Evolutionary conservation across 2,329 filamentous ascomycete genomes (phyloP).

Genomic region (Tolypocladium guangdongense): DNA sequence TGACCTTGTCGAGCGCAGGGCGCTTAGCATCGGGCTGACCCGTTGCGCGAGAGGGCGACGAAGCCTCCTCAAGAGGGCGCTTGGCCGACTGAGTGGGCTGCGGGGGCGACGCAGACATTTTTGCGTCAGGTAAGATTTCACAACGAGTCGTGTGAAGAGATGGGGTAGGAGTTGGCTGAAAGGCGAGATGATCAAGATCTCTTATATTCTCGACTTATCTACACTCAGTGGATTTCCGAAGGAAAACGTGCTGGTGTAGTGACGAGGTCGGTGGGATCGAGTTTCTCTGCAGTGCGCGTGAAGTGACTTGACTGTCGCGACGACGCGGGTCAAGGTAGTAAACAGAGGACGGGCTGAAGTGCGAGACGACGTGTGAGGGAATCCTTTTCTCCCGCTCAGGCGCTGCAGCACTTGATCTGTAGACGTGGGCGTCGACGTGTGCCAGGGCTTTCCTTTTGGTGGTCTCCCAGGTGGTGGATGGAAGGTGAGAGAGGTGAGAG

Average conservation of each 20-base stretch:
- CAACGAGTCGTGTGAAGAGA: not conserved
- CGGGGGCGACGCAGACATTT: slow-evolving; percentile 63
- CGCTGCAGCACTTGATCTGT: slow-evolving; percentile 18
- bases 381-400: slow-evolving; percentile 15
- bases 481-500: slow-evolving; percentile 19
- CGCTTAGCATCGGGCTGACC: slow-evolving; percentile 97
- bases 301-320: slow-evolving; percentile 24
- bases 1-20: slow-evolving; percentile 85
- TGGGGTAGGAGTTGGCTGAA: not conserved
- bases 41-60: slow-evolving; percentile 79
- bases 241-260: slow-evolving; percentile 87
- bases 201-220: slow-evolving; percentile 50
- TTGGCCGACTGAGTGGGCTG: slow-evolving; percentile 64
- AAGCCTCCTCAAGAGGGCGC: slow-evolving; percentile 93
- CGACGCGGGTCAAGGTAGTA: slow-evolving; percentile 20
- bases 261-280: slow-evolving; percentile 31
- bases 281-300: slow-evolving; percentile 30
- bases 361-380: slow-evolving; percentile 6
- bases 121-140: slow-evolving; percentile 21
- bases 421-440: slow-evolving; percentile 3
- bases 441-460: slow-evolving; percentile 4
- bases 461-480: slow-evolving; percentile 10
- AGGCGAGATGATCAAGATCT: slow-evolving; percentile 17
- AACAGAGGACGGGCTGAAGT: slow-evolving; percentile 8
- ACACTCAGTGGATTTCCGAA: slow-evolving; percentile 79